Evolutionary conservation across 192 early-diverging fungal species (phyloP).

Genomic region (Coemansia sp.): DNA sequence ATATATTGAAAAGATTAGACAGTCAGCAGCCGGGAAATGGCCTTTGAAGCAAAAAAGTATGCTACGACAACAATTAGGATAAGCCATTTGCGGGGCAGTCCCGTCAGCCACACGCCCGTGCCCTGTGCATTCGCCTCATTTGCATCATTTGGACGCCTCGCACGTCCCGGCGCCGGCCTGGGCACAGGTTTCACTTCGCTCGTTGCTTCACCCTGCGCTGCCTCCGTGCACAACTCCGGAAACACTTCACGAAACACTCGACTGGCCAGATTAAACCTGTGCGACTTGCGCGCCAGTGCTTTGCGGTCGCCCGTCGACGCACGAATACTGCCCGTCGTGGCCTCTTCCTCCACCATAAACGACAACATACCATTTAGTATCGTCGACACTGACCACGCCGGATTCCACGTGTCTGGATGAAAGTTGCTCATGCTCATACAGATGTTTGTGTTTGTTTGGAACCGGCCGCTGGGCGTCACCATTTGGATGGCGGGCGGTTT

Average conservation of each 20-base stretch:
- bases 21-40: conserved; percentile 35
- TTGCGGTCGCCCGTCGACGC: conserved; percentile 78
- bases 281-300: conserved; percentile 73
- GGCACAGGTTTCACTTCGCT: neutral
- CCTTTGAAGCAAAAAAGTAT: conserved; percentile 47
- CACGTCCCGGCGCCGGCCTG: neutral
- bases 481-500: conserved; percentile 86
- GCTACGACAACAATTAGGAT: conserved; percentile 41
- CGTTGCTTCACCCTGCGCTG: conserved; percentile 10
- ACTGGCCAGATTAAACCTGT: conserved; percentile 76
- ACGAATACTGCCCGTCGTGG: conserved; percentile 90
- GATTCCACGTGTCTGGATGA: conserved; percentile 92
- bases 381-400: conserved; percentile 95
- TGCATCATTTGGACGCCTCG: neutral
- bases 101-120: conserved; percentile 17
- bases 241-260: conserved; percentile 79
- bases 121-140: conserved; percentile 2
- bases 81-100: conserved; percentile 44
- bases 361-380: conserved; percentile 93
- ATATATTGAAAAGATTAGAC: conserved; percentile 13
- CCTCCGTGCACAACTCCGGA: conserved; percentile 75
- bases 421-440: conserved; percentile 98
- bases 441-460: conserved; percentile 86
- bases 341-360: conserved; percentile 96
- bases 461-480: conserved; percentile 84